Evolutionary conservation across 2,329 filamentous ascomycete species (phyloP).

Genomic region (Phyllachora maydis): DNA sequence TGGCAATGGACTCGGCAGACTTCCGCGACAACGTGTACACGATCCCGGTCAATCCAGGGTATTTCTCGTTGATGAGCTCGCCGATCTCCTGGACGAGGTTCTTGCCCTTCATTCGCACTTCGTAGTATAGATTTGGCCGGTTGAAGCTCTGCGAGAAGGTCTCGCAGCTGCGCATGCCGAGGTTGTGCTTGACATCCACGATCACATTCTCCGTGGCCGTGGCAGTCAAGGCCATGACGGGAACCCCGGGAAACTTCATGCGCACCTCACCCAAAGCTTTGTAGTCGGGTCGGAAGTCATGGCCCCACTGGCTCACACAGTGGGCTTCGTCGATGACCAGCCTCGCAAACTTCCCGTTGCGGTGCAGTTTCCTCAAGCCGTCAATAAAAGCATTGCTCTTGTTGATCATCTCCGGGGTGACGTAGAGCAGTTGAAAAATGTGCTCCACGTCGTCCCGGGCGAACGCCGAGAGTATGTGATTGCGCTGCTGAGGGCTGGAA

Average conservation of each 20-base stretch:
- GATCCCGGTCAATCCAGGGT: constrained; percentile 61
- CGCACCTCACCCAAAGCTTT: constrained; percentile 65
- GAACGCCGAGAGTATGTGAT: constrained; percentile 43
- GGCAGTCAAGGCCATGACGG: constrained; percentile 85
- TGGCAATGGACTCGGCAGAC: constrained; percentile 61
- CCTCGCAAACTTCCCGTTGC: constrained; percentile 54
- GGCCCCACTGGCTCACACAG: constrained; percentile 97
- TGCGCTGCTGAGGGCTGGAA: constrained; percentile 38
- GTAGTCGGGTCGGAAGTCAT: constrained; percentile 94
- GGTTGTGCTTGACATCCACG: constrained; percentile 73
- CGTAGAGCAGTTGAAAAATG: constrained; percentile 71
- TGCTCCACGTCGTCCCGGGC: constrained; percentile 46
- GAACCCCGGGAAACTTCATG: constrained; percentile 52
- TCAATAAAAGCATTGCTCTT: constrained; percentile 53
- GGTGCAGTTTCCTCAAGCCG: constrained; percentile 47
- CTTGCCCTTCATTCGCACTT: constrained; percentile 54
- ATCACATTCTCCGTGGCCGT: constrained; percentile 91
- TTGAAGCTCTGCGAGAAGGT: constrained; percentile 90
- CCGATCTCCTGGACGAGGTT: constrained; percentile 32
- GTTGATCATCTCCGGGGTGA: constrained; percentile 91
- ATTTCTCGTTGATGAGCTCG: constrained; percentile 47
- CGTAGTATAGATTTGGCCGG: constrained; percentile 81
- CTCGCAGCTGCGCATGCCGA: constrained; percentile 62
- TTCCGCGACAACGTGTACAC: constrained; percentile 82
- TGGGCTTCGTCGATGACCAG: constrained; percentile 98